Percentiles rank a stretch among this genome's conserved stretches.
phyloP scores from a whole-genome alignment of 768 basidiomycete genomes.

The Russula emetica region DNA sequence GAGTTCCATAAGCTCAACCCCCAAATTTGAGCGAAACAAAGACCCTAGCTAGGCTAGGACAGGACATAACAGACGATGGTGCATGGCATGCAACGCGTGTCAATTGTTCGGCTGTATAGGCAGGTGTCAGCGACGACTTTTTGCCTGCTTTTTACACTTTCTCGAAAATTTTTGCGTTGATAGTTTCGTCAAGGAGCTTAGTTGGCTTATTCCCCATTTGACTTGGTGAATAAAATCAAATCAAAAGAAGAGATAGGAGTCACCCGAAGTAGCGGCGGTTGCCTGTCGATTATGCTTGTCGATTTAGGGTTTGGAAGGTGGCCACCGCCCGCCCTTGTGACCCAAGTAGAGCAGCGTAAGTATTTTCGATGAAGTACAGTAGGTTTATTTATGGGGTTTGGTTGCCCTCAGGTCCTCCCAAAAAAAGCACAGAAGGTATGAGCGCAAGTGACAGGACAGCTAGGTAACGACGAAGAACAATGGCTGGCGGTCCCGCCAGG shows the following conservation, averaged over 20 bases:
- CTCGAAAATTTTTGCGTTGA: neutral
- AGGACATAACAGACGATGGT: constrained; percentile 2
- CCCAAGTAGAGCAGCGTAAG: neutral
- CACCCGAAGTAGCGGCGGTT: no score
- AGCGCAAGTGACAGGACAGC: constrained; percentile 8
- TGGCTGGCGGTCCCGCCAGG: neutral
- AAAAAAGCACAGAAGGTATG: neutral
- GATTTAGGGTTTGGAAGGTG: constrained; percentile 1
- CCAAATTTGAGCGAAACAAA: constrained; percentile 15
- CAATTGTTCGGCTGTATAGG: neutral
- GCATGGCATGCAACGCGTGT: neutral
- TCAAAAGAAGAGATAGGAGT: neutral
- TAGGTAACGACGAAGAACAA: constrained; percentile 3
- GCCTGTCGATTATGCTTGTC: neutral
- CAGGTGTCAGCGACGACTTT: neutral
- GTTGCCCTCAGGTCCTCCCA: neutral
- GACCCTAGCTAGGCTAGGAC: constrained; percentile 10
- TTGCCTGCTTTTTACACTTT: neutral
- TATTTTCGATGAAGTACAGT: neutral
- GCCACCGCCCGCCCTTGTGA: neutral
- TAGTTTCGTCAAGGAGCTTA: no score
- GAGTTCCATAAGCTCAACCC: constrained; percentile 13
- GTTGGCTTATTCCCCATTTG: constrained; percentile 14
- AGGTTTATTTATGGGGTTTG: neutral
- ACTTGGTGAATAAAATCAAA: neutral